phyloP scores from a whole-genome alignment of 1,284 basidiomycete genomes.

The Pholiota adiposa region DNA sequence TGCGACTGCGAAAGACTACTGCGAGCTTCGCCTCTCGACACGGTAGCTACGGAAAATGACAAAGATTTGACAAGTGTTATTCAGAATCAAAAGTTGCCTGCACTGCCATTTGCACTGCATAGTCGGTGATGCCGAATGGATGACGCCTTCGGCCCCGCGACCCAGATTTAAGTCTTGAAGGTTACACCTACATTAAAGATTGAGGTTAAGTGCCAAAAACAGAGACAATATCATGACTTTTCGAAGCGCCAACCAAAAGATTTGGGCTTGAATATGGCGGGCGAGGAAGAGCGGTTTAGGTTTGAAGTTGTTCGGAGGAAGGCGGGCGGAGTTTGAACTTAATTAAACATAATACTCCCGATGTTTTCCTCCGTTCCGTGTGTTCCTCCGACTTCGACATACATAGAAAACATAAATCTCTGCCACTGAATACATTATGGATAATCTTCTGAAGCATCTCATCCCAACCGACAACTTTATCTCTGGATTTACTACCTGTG shows the following conservation, averaged over 20 bases:
- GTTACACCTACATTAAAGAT: too few relatives aligned
- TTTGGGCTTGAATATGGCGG: too few relatives aligned
- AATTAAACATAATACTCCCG: neutral
- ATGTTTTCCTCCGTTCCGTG: neutral
- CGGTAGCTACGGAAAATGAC: conserved; percentile 7
- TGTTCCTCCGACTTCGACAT: neutral
- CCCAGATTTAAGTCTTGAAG: too few relatives aligned
- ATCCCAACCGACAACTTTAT: conserved; percentile 32
- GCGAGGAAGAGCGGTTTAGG: neutral
- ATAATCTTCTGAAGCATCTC: conserved; percentile 14
- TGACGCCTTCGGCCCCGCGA: neutral
- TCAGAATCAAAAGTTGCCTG: neutral
- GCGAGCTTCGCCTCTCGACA: neutral
- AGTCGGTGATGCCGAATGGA: neutral
- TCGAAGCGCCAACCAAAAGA: too few relatives aligned
- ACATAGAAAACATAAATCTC: neutral
- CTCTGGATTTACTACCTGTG: conserved; percentile 35
- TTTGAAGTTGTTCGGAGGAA: neutral
- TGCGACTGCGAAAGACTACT: neutral
- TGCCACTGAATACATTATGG: neutral
- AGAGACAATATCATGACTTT: neutral
- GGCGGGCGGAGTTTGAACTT: neutral
- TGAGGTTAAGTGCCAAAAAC: too few relatives aligned
- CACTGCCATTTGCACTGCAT: neutral
- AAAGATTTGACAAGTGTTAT: neutral